Evolutionary conservation across 2,329 filamentous ascomycete species (phyloP).

Genomic region (Penicillium sp.): DNA sequence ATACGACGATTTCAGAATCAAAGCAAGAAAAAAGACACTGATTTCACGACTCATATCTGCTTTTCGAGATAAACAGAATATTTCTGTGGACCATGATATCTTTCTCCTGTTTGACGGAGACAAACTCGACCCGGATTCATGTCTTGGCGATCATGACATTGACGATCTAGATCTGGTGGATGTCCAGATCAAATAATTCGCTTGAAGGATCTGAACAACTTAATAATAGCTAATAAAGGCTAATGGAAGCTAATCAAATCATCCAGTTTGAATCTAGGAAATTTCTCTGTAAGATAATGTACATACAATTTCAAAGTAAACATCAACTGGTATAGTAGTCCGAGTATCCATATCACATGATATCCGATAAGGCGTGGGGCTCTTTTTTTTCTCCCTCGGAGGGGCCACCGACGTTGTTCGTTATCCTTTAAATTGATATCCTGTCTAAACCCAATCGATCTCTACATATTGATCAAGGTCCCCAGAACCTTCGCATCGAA

Average conservation of each 20-base stretch:
- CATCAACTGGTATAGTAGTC: neutral
- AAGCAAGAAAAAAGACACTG: constrained; percentile 49
- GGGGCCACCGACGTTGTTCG: constrained; percentile 1
- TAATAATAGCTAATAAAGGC: neutral
- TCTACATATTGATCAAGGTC: neutral
- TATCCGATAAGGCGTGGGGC: constrained; percentile 11
- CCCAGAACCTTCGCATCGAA: neutral
- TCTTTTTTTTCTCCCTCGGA: constrained; percentile 5
- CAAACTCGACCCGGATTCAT: constrained; percentile 58
- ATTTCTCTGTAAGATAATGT: neutral
- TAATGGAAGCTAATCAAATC: neutral
- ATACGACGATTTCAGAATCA: constrained; percentile 52
- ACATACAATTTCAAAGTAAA: neutral
- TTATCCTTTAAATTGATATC: neutral
- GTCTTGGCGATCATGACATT: constrained; percentile 68
- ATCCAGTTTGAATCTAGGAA: neutral
- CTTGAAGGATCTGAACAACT: neutral
- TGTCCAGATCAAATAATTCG: constrained; percentile 60
- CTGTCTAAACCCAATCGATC: neutral
- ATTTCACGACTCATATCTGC: constrained; percentile 62
- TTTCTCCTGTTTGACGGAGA: constrained; percentile 76
- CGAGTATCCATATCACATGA: constrained; percentile 12
- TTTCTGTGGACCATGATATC: constrained; percentile 56
- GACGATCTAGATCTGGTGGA: constrained; percentile 74
- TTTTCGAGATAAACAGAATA: constrained; percentile 57